Evolutionary conservation across 805 yeast species (phyloP), one percentile per base, ranked within the genome.

Genomic region (Clavispora vitiphila): DNA sequence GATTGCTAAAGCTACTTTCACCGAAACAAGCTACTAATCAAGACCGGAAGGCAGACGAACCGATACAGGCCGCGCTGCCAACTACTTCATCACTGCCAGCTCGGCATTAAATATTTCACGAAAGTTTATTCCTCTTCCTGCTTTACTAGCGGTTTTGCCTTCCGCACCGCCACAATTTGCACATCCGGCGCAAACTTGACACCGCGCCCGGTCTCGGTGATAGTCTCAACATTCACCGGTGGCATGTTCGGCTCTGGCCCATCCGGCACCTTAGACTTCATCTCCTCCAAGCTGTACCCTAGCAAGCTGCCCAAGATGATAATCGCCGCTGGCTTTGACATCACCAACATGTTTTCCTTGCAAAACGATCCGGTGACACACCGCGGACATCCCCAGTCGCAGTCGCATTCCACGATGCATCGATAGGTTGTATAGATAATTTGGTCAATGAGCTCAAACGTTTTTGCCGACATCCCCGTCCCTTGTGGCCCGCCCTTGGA

Each of bases 301-400:
- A 82, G 55, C 5, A 93, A 68, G 12, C 69, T 56, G 12, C 82
- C 80, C 12, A 90, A 53, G 6, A 91, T 78, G 2, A 91, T 71
- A 11, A 76, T 63, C 0, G 96, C 88, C 0, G 93, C 98, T 10
- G 85, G 83, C 54, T 91, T 93, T 0, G 97, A 88, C 48, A 91
- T 65, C 6, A 93, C 98, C 40, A 83, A 65, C 55, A 83, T 80
- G 50, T 76, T 76, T 61, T 93, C 99, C 42, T 80, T 78, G 63
- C 99, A 93, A 40, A 76, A 78, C 0, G 86, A 66, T 1, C 86
- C 83, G 2, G 93, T 86, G n/a, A 89, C 83, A 67, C 99, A 93
- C 35, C 79, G 77, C 0, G 95, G 95, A 55, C 91, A 84, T 0
- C 91, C 91, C 74, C 83, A 78, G 5, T 81, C 81, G 61, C 86